These are phyloP conservation scores for Dactylella cylindrospora DNA, from an alignment of 2,329 filamentous ascomycete genomes.

Conservation along the genomic window DNA sequence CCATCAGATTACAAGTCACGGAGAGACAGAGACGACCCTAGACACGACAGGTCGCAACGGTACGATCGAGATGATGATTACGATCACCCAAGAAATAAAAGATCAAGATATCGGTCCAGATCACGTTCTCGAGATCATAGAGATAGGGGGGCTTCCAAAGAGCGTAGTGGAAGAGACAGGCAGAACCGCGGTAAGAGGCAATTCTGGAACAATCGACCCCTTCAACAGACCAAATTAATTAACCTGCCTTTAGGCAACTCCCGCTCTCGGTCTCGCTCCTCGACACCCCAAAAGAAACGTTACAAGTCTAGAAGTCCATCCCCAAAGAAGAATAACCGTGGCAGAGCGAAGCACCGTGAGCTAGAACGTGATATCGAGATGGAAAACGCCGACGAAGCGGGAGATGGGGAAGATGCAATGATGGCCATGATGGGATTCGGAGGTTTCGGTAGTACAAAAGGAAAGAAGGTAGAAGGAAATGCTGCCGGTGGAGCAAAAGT, in stretches of 20 bases:
- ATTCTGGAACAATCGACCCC: not conserved
- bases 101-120: constrained; percentile 19
- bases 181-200: constrained; percentile 20
- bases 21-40: constrained; percentile 18
- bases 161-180: constrained; percentile 11
- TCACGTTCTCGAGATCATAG: constrained; percentile 10
- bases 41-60: constrained; percentile 21
- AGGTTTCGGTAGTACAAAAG: constrained; percentile 83
- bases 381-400: constrained; percentile 58
- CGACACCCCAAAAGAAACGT: constrained; percentile 15
- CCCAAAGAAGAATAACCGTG: constrained; percentile 14
- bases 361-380: constrained; percentile 54
- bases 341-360: constrained; percentile 34
- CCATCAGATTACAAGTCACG: constrained; percentile 24
- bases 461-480: constrained; percentile 84
- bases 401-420: constrained; percentile 73
- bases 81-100: constrained; percentile 16
- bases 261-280: constrained; percentile 20
- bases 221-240: not conserved
- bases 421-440: constrained; percentile 86
- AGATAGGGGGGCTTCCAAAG: constrained; percentile 12
- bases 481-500: constrained; percentile 77
- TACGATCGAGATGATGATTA: constrained; percentile 12
- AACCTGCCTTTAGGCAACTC: not conserved
- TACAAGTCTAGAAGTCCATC: constrained; percentile 15